Percentiles rank a stretch among this genome's conserved stretches.
These are phyloP conservation scores for Gonapodya prolifera DNA, from an alignment of 192 early-diverging fungal species.

Conservation along the genomic window DNA sequence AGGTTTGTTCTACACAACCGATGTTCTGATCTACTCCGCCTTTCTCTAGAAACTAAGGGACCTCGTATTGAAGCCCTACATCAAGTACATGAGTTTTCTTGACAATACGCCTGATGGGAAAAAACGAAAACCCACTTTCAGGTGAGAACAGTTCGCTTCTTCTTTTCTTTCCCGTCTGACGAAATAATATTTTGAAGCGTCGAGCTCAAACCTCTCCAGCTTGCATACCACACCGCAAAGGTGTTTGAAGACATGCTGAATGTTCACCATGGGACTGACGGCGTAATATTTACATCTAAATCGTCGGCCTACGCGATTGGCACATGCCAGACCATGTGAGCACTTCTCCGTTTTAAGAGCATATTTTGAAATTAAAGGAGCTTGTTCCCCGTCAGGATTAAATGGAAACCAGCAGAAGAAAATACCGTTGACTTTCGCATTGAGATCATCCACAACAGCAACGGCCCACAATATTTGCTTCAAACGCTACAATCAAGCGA, in stretches of 20 bases:
- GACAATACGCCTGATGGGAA: background rate
- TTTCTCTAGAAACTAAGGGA: background rate
- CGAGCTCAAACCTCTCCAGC: conserved; percentile 51
- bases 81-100: background rate
- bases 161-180: conserved; percentile 2
- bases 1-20: background rate
- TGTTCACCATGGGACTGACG: conserved; percentile 8
- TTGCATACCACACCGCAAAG: conserved; percentile 44
- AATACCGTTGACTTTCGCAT: conserved; percentile 69
- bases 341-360: background rate
- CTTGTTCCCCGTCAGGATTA: conserved; percentile 36
- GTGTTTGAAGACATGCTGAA: conserved; percentile 24
- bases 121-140: background rate
- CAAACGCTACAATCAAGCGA: background rate
- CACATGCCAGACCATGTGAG: conserved; percentile 54
- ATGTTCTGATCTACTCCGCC: background rate
- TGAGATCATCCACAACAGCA: conserved; percentile 12
- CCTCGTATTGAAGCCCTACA: conserved; percentile 3
- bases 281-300: conserved; percentile 6
- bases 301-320: conserved; percentile 45
- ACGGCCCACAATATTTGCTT: background rate
- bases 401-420: conserved; percentile 76
- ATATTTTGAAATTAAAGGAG: background rate
- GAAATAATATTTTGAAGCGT: conserved; percentile 18
- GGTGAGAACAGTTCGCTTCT: conserved; percentile 5